Conservation (phyloP, 306 rosid genomes). For the Ormosia semicastrata region DNA sequence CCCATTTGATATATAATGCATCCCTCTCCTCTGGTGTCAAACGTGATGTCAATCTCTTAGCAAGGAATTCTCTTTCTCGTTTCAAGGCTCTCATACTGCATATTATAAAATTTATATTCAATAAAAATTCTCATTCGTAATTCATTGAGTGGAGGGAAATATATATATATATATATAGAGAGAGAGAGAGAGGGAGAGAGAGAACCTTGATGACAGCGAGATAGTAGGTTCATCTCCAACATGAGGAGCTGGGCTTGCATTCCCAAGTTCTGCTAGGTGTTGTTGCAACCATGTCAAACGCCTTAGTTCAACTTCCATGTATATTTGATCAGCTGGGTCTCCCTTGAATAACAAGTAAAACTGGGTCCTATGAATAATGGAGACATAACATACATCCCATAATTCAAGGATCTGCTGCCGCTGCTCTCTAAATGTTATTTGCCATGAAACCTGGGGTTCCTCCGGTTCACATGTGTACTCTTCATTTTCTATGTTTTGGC, state of each 20-base stretch:
- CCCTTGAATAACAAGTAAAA: constrained; percentile 95
- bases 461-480: constrained; percentile 52
- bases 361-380: constrained; percentile 95
- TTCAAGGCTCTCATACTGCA: constrained; percentile 79
- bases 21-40: constrained; percentile 87
- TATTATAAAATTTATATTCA: constrained; percentile 9
- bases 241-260: constrained; percentile 93
- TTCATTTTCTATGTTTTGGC: constrained; percentile 71
- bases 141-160: no score
- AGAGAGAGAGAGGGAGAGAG: neutral
- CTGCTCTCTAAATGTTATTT: constrained; percentile 75
- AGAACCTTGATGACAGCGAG: constrained; percentile 90
- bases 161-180: no score
- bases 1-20: constrained; percentile 80
- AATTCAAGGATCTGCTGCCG: constrained; percentile 85
- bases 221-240: constrained; percentile 78
- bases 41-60: constrained; percentile 84
- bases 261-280: constrained; percentile 85
- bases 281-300: constrained; percentile 93
- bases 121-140: neutral
- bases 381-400: constrained; percentile 89
- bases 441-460: constrained; percentile 79
- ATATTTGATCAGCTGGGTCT: constrained; percentile 91
- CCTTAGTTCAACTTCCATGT: constrained; percentile 94
- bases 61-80: constrained; percentile 93